Conservation (phyloP, 495 filamentous ascomycete genomes). For the Penicillium riverlandense region DNA sequence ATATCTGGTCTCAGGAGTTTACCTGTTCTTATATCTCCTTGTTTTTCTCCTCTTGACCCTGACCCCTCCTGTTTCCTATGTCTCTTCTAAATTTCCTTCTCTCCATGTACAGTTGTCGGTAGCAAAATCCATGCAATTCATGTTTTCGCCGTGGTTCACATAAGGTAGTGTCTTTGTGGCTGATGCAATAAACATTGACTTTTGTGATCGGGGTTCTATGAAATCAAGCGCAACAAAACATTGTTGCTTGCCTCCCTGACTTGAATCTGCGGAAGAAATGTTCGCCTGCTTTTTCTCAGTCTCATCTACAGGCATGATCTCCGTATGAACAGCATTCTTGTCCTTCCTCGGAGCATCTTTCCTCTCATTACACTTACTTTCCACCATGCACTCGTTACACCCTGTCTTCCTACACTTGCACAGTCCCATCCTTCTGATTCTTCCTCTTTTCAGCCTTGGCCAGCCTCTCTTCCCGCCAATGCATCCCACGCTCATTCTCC, state of each 20-base stretch:
- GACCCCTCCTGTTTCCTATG: conserved; percentile 20
- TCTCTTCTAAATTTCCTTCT: conserved; percentile 22
- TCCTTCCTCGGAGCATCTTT: neutral
- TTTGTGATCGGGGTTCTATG: no score
- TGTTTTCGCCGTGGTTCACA: conserved; percentile 7
- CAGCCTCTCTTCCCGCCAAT: conserved; percentile 33
- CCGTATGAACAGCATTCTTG: neutral
- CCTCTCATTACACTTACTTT: neutral
- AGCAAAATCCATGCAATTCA: conserved; percentile 31
- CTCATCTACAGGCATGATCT: neutral
- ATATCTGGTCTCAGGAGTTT: neutral
- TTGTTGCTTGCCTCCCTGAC: no score
- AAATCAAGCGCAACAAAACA: no score
- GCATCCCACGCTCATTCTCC: conserved; percentile 27
- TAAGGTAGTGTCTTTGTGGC: no score
- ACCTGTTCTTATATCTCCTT: conserved; percentile 3
- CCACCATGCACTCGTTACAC: neutral
- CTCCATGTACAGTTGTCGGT: conserved; percentile 24
- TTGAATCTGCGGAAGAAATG: no score
- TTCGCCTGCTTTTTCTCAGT: no score
- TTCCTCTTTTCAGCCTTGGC: conserved; percentile 5
- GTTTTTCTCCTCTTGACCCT: conserved; percentile 13
- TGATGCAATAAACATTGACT: no score
- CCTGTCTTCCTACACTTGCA: neutral
- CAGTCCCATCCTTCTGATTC: neutral